These are phyloP conservation scores for Boletus sp. DNA, from an alignment of 1,284 basidiomycete species.

Conservation along the genomic window DNA sequence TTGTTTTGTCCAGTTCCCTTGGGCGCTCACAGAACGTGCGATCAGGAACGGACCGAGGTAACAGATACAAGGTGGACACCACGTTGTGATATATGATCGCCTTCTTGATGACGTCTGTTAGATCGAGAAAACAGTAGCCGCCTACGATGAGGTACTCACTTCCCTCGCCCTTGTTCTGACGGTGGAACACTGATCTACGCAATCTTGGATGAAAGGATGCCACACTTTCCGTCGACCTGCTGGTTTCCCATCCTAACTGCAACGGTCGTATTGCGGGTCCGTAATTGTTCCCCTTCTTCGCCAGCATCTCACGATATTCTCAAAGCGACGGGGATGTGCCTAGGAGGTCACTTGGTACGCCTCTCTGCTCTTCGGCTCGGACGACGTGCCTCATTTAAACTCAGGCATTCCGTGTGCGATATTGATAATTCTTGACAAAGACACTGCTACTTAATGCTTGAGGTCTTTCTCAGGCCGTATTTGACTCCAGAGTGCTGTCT, in stretches of 20 bases:
- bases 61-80: conserved; percentile 68
- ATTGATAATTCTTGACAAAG: conserved; percentile 32
- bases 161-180: background rate
- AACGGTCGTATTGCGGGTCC: conserved; percentile 83
- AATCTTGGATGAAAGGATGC: conserved; percentile 54
- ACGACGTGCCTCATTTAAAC: conserved; percentile 9
- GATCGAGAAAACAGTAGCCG: conserved; percentile 81
- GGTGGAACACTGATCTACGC: conserved; percentile 5
- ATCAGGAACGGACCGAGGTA: conserved; percentile 76
- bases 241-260: conserved; percentile 72
- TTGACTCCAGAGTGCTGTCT: conserved; percentile 78
- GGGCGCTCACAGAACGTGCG: background rate
- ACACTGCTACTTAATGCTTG: conserved; percentile 47
- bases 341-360: conserved; percentile 77
- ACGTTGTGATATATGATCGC: background rate
- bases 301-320: conserved; percentile 2
- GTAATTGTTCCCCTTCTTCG: conserved; percentile 16
- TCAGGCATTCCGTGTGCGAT: conserved; percentile 26
- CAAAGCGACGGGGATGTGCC: conserved; percentile 79
- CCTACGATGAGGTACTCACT: conserved; percentile 75
- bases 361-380: background rate
- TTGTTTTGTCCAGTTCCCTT: background rate
- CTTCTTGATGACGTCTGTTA: conserved; percentile 31
- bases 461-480: conserved; percentile 54
- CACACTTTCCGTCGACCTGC: conserved; percentile 70